These are phyloP conservation scores for Plantago ovata DNA, from an alignment of 257 asterid genomes.

Conservation along the genomic window DNA sequence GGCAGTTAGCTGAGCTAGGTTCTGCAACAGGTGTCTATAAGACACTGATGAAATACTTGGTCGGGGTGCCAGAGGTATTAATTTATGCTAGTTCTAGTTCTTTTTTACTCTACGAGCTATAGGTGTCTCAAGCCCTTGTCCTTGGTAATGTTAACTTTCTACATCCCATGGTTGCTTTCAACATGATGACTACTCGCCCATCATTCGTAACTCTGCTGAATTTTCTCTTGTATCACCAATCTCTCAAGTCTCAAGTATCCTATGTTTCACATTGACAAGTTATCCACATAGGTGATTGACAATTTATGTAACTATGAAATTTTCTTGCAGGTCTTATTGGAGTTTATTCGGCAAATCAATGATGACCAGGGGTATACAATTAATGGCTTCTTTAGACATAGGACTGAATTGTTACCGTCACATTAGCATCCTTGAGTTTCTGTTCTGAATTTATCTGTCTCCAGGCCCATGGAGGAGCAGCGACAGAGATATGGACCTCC, in stretches of 20 bases:
- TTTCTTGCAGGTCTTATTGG: conserved; percentile 84
- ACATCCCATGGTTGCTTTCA: conserved; percentile 1
- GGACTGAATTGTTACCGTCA: conserved; percentile 21
- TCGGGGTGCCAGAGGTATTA: conserved; percentile 95
- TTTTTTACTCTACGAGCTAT: no score
- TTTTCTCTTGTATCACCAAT: conserved; percentile 11
- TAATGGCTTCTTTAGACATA: conserved; percentile 13
- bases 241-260: not conserved
- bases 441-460: conserved; percentile 32
- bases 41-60: conserved; percentile 91
- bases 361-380: conserved; percentile 91
- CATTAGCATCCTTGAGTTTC: conserved; percentile 21
- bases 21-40: conserved; percentile 97
- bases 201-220: not conserved
- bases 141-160: conserved; percentile 9
- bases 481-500: conserved; percentile 96
- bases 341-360: conserved; percentile 82
- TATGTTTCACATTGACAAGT: not conserved
- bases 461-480: conserved; percentile 99
- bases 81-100: not conserved
- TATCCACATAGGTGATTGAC: not conserved
- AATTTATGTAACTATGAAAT: conserved; percentile 20
- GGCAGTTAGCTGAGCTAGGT: conserved; percentile 91
- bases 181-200: conserved; percentile 6
- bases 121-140: conserved; percentile 10